Evolutionary conservation across 352 stramenopile genomes (phyloP), one percentile per base, ranked within the genome.

Genomic region (Pythium myriotylum): DNA sequence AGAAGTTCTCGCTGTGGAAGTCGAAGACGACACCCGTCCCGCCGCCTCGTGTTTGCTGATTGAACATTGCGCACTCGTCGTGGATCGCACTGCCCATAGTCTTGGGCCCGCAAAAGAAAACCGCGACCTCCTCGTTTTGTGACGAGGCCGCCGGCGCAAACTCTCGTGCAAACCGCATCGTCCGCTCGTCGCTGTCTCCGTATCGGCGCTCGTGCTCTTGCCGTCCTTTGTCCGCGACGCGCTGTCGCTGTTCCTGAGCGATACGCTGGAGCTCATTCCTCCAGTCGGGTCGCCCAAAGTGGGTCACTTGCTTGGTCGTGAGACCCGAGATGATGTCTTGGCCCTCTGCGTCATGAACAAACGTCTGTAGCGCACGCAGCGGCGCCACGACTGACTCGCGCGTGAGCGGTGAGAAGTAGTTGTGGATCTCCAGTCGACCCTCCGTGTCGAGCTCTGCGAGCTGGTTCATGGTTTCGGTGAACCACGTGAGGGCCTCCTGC

Each of bases 371-470:
- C 23, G 86, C 76, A 50, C 81, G 74, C 43, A 94, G 63, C 10
- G 80, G 79, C 50, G 76, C 81, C 23, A 81, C 73, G 9, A 81
- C 68, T 17, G 80, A 71, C 5, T 88, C 64, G 16, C 70, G 64
- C 64, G 89, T 92, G 24, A 91, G 61, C 5, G 84, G 84, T 47
- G 87, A 92, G 52, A 89, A 89, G 58, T 90, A 95, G 59, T 92
- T 88, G 67, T 93, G 85, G 54, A 92, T 88, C 62, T 93, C 80
- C 8, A 95, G 62, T 4, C 84, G 73, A 45, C 87, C 76, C 47
- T 91, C 84, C 32, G 71, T 80, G 62, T 94, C 86, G 67, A 89
- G 70, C 51, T 78, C 73, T 35, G 72, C 82, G 41, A 94, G 67
- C 49, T 92, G 72, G 69, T 96, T 89, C 80, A 96, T 91, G 3